Percentiles rank a stretch among this genome's conserved stretches.
Evolutionary conservation across 2,329 filamentous ascomycete genomes (phyloP).

Genomic region (Fusarium sulawesiense): DNA sequence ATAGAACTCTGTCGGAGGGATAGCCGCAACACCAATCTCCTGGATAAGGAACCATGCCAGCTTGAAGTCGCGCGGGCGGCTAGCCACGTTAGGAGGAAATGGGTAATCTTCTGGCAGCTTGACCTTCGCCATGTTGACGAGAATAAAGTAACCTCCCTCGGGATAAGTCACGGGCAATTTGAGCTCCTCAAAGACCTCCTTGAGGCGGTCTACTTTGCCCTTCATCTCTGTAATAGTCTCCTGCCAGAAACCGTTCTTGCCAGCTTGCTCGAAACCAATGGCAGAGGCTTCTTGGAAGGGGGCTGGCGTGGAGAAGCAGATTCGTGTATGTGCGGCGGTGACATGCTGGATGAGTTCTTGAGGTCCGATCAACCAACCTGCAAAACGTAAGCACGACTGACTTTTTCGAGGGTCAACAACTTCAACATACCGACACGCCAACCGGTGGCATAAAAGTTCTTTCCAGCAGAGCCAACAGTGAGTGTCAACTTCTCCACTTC

Average conservation of each 20-base stretch:
- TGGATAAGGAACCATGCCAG: conserved; percentile 97
- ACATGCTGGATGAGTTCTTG: conserved; percentile 91
- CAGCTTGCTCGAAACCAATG: conserved; percentile 92
- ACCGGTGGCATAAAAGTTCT: conserved; percentile 98
- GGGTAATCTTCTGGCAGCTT: conserved; percentile 84
- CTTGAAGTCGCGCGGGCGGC: conserved; percentile 91
- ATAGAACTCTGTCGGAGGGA: conserved; percentile 97
- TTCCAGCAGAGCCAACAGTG: conserved; percentile 94
- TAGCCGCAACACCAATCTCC: conserved; percentile 93
- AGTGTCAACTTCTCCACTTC: conserved; percentile 89
- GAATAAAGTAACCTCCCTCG: conserved; percentile 96
- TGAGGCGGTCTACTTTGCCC: conserved; percentile 87
- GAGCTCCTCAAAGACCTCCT: conserved; percentile 81
- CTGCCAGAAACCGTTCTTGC: conserved; percentile 88
- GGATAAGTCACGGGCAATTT: conserved; percentile 87
- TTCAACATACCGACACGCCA: conserved; percentile 79
- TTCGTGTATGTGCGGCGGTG: conserved; percentile 90
- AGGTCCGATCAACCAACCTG: conserved; percentile 90
- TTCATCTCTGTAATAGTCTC: conserved; percentile 87
- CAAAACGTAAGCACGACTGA: background rate
- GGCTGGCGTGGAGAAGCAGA: conserved; percentile 94
- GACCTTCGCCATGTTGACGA: conserved; percentile 92
- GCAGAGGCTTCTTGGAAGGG: conserved; percentile 95
- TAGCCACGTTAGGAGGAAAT: conserved; percentile 89
- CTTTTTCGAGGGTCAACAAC: fast-evolving